These are phyloP conservation scores for Carex arenaria DNA, from an alignment of 202 grass and related monocot species.

Conservation along the genomic window DNA sequence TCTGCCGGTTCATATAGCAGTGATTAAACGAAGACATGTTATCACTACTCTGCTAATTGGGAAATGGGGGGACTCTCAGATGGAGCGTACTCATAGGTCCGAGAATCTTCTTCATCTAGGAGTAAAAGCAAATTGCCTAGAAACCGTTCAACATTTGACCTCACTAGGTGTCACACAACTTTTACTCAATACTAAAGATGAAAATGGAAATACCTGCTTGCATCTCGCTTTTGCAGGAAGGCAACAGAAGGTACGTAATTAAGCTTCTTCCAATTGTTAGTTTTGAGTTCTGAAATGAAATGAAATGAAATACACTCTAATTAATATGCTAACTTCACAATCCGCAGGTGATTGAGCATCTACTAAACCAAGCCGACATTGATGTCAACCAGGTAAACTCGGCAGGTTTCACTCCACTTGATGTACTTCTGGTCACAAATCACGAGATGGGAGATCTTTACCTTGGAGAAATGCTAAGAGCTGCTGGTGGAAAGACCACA, in stretches of 20 bases:
- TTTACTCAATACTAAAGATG: not conserved
- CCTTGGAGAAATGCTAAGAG: constrained; percentile 1
- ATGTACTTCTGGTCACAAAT: not conserved
- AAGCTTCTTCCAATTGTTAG: not conserved
- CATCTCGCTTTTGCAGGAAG: constrained; percentile 1
- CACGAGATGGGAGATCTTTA: not conserved
- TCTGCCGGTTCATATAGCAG: too few relatives aligned
- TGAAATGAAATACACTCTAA: too few relatives aligned
- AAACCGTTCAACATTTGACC: not conserved
- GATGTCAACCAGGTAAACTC: not conserved
- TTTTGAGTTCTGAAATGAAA: not conserved
- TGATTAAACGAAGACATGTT: too few relatives aligned
- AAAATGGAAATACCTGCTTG: not conserved
- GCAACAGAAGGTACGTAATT: not conserved
- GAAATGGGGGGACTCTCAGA: too few relatives aligned
- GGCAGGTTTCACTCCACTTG: constrained; percentile 8
- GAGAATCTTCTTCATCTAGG: not conserved
- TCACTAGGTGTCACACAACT: not conserved
- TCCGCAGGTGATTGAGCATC: not conserved
- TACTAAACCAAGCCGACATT: not conserved
- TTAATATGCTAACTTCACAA: too few relatives aligned
- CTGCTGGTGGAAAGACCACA: not conserved
- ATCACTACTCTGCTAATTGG: too few relatives aligned
- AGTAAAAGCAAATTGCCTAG: not conserved
- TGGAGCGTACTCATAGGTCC: too few relatives aligned